Base-by-base conservation (phyloP, 2,329 filamentous ascomycete genomes). In the Trichophyton equinum region DNA sequence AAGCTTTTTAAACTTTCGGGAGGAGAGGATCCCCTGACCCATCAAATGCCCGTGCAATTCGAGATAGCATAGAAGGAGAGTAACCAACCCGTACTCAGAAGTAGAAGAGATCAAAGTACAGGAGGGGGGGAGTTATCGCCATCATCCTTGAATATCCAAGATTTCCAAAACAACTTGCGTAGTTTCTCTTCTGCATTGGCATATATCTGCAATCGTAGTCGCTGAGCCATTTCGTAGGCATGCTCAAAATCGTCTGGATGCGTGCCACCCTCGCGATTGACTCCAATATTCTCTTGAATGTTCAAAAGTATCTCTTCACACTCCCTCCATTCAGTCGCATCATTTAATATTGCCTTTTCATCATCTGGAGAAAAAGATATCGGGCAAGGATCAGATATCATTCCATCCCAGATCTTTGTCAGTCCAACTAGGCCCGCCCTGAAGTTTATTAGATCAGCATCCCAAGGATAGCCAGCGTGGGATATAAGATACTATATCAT, bases 271-370 rank as follows among this genome's bases (percentile, higher is more conserved):
- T 63, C 62, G 1, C 36, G 33, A 25, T 64, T 62, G 40, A 63
- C 59, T 11, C 55, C 60, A 30, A 64, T 25, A 18, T 18, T 8
- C 9, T 64, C 46, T 20, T 58, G 33, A 4, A 59, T 38, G 7
- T 13, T 36, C 1, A 55, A 59, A 4, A 63, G 60, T 1, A 63
- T 47, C 22, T 51, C 55, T 11, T 25, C 62, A 25, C 57, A 64
- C 20, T 63, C 63, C 42, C 60, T 64, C 63, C 63, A 64, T n/a
- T 63, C 63, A 3, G 53, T 2, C 2, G 63, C 33, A 18, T 64
- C 58, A 4, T 47, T 13, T 20, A 63, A 7, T 27, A 58, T 58
- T 25, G 40, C 51, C 27, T 62, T 47, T 49, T 58, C 13, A 6
- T 62, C 63, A 9, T 51, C 60, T 3, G 15, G 20, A 7, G 53